A percentile compares a stretch with the other conserved stretches of the same genome.
Evolutionary conservation across 148 eudicot species (phyloP).

Genomic region (Salicornia ramosissima): DNA sequence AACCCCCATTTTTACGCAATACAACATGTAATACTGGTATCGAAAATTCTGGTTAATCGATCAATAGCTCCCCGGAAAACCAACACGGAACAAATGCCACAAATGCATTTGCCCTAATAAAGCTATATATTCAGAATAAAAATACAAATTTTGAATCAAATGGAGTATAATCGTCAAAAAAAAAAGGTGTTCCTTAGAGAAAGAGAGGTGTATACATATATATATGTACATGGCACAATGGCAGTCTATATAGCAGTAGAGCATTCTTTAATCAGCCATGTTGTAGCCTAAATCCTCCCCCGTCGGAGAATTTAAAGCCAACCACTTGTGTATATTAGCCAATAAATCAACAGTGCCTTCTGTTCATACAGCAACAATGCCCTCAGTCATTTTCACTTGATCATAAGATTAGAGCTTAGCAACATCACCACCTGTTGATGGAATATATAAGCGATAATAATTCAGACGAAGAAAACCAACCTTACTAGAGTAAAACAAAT

Average conservation of each 20-base stretch:
- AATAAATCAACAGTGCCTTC: background rate
- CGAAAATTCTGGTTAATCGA: no score
- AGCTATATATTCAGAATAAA: no score
- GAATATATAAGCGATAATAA: background rate
- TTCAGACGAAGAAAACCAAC: background rate
- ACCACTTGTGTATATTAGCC: background rate
- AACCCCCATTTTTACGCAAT: no score
- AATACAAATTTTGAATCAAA: no score
- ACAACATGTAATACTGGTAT: no score
- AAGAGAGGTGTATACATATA: no score
- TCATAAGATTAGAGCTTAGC: background rate
- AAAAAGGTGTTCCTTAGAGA: no score
- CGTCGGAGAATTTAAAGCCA: background rate
- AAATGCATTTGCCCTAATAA: no score
- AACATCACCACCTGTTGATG: background rate
- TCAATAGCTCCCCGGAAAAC: no score
- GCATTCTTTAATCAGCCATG: background rate
- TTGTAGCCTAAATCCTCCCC: background rate
- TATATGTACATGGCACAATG: background rate
- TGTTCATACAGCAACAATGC: background rate
- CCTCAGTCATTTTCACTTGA: background rate
- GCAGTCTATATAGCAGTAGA: slow-evolving; percentile 1
- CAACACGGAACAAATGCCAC: no score
- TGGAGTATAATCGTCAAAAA: no score
- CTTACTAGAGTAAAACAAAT: background rate